A percentile compares a stretch with the other conserved stretches of the same genome.
These are phyloP conservation scores for Microsporum audouinii DNA, from an alignment of 2,329 filamentous ascomycete genomes.

Conservation along the genomic window DNA sequence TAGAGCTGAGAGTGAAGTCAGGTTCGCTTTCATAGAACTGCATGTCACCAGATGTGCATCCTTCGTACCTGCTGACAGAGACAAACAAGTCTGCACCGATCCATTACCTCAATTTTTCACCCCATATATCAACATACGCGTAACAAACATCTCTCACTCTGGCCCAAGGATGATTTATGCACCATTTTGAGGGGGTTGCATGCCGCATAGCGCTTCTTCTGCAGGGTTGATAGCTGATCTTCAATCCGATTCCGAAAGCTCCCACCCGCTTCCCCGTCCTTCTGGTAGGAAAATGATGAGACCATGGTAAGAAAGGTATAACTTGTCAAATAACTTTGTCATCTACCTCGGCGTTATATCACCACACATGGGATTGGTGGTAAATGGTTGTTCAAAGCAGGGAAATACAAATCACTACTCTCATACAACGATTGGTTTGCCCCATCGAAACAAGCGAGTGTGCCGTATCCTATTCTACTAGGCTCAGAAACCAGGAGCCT, in stretches of 20 bases:
- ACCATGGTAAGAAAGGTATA: background rate
- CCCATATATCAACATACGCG: background rate
- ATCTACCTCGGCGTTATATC: background rate
- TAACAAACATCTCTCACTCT: background rate
- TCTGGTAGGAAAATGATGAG: background rate
- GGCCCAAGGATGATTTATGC: background rate
- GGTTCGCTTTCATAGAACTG: background rate
- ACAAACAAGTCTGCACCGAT: background rate
- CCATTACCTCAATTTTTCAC: background rate
- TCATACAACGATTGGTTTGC: background rate
- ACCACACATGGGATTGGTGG: background rate
- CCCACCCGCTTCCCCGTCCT: background rate
- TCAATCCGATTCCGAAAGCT: background rate
- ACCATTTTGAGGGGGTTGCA: background rate
- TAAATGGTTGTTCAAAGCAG: background rate
- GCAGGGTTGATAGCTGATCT: background rate
- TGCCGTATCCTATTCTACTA: background rate
- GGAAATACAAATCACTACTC: background rate
- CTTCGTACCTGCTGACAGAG: background rate
- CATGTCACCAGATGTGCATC: background rate
- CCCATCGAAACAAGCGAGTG: background rate
- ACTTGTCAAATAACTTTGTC: background rate
- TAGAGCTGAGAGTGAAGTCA: background rate
- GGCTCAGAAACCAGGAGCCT: background rate
- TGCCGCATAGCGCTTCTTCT: background rate